These are phyloP conservation scores for Rosa rugosa DNA, from an alignment of 306 rosid genomes.

Conservation along the genomic window DNA sequence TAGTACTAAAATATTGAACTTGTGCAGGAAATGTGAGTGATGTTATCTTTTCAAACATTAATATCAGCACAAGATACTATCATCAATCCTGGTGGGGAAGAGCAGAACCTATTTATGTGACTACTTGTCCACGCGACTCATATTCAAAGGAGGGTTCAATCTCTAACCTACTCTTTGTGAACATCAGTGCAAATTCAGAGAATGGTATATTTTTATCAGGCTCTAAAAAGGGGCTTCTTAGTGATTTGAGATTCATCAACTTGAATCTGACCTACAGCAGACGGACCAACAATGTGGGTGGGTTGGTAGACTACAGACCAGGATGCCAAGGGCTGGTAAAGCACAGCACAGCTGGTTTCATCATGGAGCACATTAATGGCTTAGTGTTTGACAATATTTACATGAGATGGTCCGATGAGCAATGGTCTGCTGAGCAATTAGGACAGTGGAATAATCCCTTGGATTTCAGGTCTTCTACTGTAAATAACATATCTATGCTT, in stretches of 20 bases:
- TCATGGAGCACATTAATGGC: slow-evolving; percentile 82
- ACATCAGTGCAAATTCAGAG: slow-evolving; percentile 76
- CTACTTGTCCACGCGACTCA: slow-evolving; percentile 66
- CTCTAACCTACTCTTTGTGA: slow-evolving; percentile 66
- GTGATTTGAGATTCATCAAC: slow-evolving; percentile 73
- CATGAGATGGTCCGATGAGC: slow-evolving; percentile 69
- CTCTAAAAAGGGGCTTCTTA: slow-evolving; percentile 63
- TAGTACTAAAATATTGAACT: neutral
- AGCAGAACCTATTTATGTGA: slow-evolving; percentile 91
- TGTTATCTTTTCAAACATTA: slow-evolving; percentile 84
- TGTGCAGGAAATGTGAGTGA: slow-evolving; percentile 82
- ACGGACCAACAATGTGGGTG: slow-evolving; percentile 62
- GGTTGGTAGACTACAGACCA: slow-evolving; percentile 81
- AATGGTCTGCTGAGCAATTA: slow-evolving; percentile 13
- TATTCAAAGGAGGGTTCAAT: slow-evolving; percentile 77
- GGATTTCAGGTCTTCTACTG: slow-evolving; percentile 74
- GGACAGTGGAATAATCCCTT: slow-evolving; percentile 72
- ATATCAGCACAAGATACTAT: slow-evolving; percentile 87
- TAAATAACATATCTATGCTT: slow-evolving; percentile 58
- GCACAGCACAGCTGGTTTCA: slow-evolving; percentile 65
- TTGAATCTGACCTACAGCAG: slow-evolving; percentile 62
- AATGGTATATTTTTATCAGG: slow-evolving; percentile 90
- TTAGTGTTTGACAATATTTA: slow-evolving; percentile 65
- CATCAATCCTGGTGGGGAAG: slow-evolving; percentile 98
- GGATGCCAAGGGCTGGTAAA: slow-evolving; percentile 82